Conservation (phyloP, 2,329 filamentous ascomycete genomes). For the Diaporthe helianthi region DNA sequence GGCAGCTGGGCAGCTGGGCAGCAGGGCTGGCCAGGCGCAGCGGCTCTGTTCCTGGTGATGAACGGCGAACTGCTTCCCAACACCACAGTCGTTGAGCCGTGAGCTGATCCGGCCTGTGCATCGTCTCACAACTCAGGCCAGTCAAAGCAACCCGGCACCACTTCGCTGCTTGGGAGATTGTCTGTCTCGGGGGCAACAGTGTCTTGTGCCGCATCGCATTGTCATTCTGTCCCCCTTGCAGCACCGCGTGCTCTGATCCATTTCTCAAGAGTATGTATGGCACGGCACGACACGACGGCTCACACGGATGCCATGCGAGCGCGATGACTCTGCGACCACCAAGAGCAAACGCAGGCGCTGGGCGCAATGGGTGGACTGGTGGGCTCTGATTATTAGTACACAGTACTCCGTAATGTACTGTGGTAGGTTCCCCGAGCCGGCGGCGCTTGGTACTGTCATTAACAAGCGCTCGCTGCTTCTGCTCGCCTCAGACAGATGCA, state of each 20-base stretch:
- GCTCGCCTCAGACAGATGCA: slow-evolving; percentile 23
- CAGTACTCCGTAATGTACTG: too few species aligned
- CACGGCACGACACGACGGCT: slow-evolving; percentile 3
- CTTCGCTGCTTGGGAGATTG: slow-evolving; percentile 15
- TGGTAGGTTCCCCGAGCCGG: background rate
- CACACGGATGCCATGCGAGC: background rate
- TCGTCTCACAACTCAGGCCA: slow-evolving; percentile 21
- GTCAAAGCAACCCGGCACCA: slow-evolving; percentile 8
- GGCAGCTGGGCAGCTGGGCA: too few species aligned
- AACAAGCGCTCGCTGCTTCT: slow-evolving; percentile 16
- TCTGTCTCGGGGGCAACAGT: slow-evolving; percentile 15
- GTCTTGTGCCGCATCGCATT: slow-evolving; percentile 3
- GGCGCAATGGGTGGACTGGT: background rate
- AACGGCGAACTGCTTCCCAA: background rate
- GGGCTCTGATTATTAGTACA: background rate
- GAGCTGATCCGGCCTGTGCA: slow-evolving; percentile 18
- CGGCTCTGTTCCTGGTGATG: background rate
- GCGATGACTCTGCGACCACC: background rate
- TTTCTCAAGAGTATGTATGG: background rate
- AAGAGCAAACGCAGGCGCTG: background rate
- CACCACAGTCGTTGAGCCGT: background rate
- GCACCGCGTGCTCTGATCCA: slow-evolving; percentile 11
- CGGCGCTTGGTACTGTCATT: background rate
- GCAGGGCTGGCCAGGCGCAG: background rate
- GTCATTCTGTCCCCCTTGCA: background rate